Conservation (phyloP, 2,329 filamentous ascomycete species). For the Colletotrichum lini region DNA sequence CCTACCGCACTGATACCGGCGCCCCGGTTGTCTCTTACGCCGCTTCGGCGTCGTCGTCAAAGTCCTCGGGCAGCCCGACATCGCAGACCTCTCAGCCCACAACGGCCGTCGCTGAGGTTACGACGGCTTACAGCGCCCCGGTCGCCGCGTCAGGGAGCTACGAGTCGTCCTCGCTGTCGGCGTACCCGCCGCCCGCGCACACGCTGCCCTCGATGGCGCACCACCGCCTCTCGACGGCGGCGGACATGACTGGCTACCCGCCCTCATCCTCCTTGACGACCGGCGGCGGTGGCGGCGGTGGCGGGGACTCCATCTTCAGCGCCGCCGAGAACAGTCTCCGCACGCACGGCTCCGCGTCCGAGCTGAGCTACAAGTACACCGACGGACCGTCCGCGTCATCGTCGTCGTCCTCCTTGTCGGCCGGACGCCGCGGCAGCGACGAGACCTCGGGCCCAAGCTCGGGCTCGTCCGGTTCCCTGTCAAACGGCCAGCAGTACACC, state of each 20-base stretch:
- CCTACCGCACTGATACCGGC: conserved; percentile 33
- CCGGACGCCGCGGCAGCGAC: conserved; percentile 33
- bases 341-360: conserved; percentile 33
- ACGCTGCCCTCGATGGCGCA: conserved; percentile 37
- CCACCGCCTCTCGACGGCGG: conserved; percentile 24
- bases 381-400: conserved; percentile 17
- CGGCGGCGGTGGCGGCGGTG: conserved; percentile 18
- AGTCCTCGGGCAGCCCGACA: conserved; percentile 20
- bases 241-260: conserved; percentile 30
- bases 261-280: conserved; percentile 22
- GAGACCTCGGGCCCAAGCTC: conserved; percentile 20
- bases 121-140: conserved; percentile 21
- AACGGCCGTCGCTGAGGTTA: conserved; percentile 26
- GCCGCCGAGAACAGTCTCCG: conserved; percentile 39
- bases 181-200: conserved; percentile 30
- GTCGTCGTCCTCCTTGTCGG: neutral
- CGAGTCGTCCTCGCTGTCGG: conserved; percentile 27
- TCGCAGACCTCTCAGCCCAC: conserved; percentile 31
- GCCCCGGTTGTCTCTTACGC: conserved; percentile 10
- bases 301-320: conserved; percentile 40
- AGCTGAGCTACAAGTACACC: conserved; percentile 42
- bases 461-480: conserved; percentile 13
- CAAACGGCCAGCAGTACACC: conserved; percentile 41
- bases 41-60: conserved; percentile 17
- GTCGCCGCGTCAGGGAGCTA: conserved; percentile 6